Evolutionary conservation across 176 grass and related monocot species (phyloP), one percentile per base, ranked within the genome.

Genomic region (Olyra latifolia): DNA sequence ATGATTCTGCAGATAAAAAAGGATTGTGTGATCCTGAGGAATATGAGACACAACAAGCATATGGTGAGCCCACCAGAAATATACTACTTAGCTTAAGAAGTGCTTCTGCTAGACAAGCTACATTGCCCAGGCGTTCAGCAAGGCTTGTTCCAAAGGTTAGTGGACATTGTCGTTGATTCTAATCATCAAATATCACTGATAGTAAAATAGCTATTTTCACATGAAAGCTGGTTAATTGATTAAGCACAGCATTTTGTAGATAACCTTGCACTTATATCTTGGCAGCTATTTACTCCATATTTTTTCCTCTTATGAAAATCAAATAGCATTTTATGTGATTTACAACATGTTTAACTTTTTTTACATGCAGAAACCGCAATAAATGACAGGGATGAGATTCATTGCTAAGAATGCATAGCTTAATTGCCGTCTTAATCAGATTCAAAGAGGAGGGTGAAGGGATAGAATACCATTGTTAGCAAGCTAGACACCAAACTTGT

Each of bases 11-110:
- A 62, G 53, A 56, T 46, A 74, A 81, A 67, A 87, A 76, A 41
- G 54, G 56, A 47, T 45, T 20, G 9, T 72, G 65, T 65, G 76
- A 77, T 73, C 69, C 58, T 66, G 90, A 72, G 73, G 79, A 66
- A 13, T 38, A 70, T 68, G 76, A 92, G 69, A 85, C 30, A 24
- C 72, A 81, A 16, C 32, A 52, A 79, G 68, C 76, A 14, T 80
- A 46, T 77, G 42, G 52, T 74, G 90, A 91, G 62, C 81, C 66
- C 78, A 84, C 83, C 12, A 97, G 80, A 82, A 85, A 72, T 73
- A 88, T 83, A 78, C 38, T 83, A 82, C 82, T 78, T 72, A 91
- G 81, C 80, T 95, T 95, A 82, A 90, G 90, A 72, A 97, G 85
- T 78, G 83, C 87, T 83, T 87, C 63, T 27, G 84, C 85, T 74